Conservation (phyloP, 2,329 filamentous ascomycete genomes). For the Penicillium hordei region DNA sequence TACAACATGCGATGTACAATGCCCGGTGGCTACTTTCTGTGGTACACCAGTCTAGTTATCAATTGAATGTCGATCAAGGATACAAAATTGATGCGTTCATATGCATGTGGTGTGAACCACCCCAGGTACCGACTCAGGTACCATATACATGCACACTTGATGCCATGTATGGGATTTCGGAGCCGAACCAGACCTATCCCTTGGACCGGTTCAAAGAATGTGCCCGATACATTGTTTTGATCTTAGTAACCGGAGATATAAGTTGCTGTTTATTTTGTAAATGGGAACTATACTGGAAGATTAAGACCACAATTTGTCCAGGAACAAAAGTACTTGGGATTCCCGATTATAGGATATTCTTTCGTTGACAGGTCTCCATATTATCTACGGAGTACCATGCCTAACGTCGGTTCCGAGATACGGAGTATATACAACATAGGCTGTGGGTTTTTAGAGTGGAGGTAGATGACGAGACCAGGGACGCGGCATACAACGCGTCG, state of each 20-base stretch:
- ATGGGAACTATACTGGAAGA: neutral
- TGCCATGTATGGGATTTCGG: neutral
- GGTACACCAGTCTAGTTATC: neutral
- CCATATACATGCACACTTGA: neutral
- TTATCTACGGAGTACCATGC: neutral
- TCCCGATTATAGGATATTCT: neutral
- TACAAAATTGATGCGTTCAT: slow-evolving; percentile 1
- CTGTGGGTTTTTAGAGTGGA: slow-evolving; percentile 2
- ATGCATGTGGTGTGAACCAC: neutral
- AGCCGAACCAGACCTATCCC: neutral
- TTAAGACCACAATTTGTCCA: neutral
- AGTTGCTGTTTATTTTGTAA: neutral
- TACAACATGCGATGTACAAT: neutral
- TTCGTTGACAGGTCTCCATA: neutral
- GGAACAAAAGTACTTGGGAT: neutral
- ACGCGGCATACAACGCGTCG: slow-evolving; percentile 2
- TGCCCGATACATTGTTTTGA: neutral
- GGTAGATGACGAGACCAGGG: neutral
- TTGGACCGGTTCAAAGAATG: neutral
- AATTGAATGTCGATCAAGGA: slow-evolving; percentile 1
- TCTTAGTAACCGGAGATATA: neutral
- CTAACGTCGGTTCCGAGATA: neutral
- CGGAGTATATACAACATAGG: neutral
- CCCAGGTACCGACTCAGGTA: slow-evolving; percentile 1
- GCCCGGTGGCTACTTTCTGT: neutral